Evolutionary conservation across 2,329 filamentous ascomycete species (phyloP), one percentile per base, ranked within the genome.

Genomic region (Elsinoe arachidis): DNA sequence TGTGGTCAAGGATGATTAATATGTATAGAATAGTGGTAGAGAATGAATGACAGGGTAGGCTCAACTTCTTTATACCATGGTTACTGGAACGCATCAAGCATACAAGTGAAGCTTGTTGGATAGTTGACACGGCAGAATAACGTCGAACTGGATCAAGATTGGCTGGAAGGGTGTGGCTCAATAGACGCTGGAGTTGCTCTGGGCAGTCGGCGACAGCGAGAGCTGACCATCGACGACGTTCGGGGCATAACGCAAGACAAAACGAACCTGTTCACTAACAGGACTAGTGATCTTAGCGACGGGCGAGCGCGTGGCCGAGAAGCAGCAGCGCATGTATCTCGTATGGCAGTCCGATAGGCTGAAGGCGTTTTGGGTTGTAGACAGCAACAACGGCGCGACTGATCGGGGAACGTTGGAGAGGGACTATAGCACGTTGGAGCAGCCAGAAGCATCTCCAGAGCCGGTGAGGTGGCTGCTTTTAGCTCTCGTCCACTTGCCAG

Each of bases 251-350:
- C 34, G n/a, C 21, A 26, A 26, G 41, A 12, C 15, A 30, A 34
- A 34, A 34, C 19, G 46, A 51, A 51, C 46, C 33, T 51, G 46
- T 51, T 51, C 46, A 12, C 46, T 26, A 51, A 51, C 34, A 51
- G 15, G 46, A 34, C 46, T 30, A 30, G 19, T 51, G 41, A 14
- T 9, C n/a, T 2, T 51, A 15, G 30, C 11, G 46, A 35, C 26
- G 17, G 30, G 46, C 46, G 17, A 6, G 14, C 33, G 46, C 46
- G 46, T 51, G 46, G 46, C 7, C 7, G 2, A 51, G 7, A n/a
- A 23, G 41, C 26, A 19, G 41, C 10, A 19, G 46, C 46, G 46
- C 6, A n/a, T n/a, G 34, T 26, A 53, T 38, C 26, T 38, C 26
- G 34, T 26, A 53, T 53, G 49, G 49, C 10, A 21, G n/a, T 7